phyloP scores from a whole-genome alignment of 2,329 filamentous ascomycete species.

The Monilinia fructigena region DNA sequence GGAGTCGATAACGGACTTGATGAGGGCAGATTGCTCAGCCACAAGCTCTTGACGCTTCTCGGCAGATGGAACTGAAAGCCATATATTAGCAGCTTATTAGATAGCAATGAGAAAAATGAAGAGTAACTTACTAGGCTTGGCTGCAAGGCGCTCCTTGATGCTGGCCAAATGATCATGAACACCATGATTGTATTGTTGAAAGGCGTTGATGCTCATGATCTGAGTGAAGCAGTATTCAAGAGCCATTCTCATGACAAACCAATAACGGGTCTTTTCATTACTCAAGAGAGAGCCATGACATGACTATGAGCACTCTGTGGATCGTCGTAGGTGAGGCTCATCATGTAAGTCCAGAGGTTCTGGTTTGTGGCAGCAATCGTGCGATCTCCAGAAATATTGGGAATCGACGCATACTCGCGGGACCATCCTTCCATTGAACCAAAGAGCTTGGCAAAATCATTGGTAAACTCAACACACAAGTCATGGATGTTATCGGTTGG shows the following conservation, averaged over 20 bases:
- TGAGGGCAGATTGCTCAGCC: conserved; percentile 41
- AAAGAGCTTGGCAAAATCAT: conserved; percentile 18
- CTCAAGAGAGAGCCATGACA: conserved; percentile 41
- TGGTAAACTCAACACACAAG: conserved; percentile 1
- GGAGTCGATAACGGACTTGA: conserved; percentile 43
- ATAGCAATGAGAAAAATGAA: neutral
- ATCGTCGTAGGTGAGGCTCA: conserved; percentile 37
- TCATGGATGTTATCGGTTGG: conserved; percentile 2
- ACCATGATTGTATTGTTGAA: conserved; percentile 38
- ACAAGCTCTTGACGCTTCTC: conserved; percentile 41
- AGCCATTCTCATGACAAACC: conserved; percentile 44
- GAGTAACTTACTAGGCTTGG: conserved; percentile 37
- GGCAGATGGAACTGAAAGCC: conserved; percentile 28
- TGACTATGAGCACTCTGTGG: conserved; percentile 40
- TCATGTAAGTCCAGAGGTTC: conserved; percentile 43
- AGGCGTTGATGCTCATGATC: conserved; percentile 41
- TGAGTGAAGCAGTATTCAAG: conserved; percentile 42
- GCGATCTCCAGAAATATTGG: conserved; percentile 26
- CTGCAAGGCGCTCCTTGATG: conserved; percentile 28
- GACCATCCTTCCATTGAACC: conserved; percentile 18
- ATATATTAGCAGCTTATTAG: conserved; percentile 21
- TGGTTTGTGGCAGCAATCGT: conserved; percentile 32
- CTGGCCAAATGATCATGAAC: conserved; percentile 34
- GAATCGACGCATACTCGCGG: conserved; percentile 1
- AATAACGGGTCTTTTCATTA: conserved; percentile 38